These are phyloP conservation scores for Prototheca stagnorum DNA, from an alignment of 163 green algal species.

Conservation along the genomic window DNA sequence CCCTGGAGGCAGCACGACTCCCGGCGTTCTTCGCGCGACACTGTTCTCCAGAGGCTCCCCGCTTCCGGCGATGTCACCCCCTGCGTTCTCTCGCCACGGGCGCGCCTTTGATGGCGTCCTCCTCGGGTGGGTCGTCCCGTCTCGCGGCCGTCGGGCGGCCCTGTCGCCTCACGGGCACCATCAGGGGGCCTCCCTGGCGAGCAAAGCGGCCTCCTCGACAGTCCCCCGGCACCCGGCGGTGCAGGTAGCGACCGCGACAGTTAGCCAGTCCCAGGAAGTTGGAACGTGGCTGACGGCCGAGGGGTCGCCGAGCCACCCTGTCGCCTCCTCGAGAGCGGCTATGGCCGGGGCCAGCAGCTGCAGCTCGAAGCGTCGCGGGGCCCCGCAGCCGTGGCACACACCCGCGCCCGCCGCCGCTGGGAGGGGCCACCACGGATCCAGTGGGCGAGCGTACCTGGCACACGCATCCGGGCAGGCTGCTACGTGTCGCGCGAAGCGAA, in stretches of 20 bases:
- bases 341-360: constrained; percentile 47
- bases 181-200: too few relatives aligned
- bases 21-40: too few relatives aligned
- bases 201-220: not conserved
- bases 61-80: too few relatives aligned
- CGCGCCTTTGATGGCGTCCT: too few relatives aligned
- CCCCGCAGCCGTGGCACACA: constrained; percentile 25
- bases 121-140: too few relatives aligned
- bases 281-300: not conserved
- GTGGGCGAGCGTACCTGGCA: constrained; percentile 17
- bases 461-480: constrained; percentile 37
- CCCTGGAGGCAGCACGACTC: too few relatives aligned
- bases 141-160: too few relatives aligned
- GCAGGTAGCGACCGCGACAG: constrained; percentile 7
- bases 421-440: constrained; percentile 8
- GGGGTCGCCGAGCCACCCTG: constrained; percentile 8
- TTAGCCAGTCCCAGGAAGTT: constrained; percentile 19
- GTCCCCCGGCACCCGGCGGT: constrained; percentile 2
- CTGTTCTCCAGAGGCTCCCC: too few relatives aligned
- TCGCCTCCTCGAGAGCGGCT: constrained; percentile 9
- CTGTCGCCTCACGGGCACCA: too few relatives aligned
- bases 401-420: not conserved
- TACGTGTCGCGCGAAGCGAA: constrained; percentile 43
- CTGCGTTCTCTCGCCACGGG: too few relatives aligned
- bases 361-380: constrained; percentile 27